Conservation (phyloP, 2,329 filamentous ascomycete species). For the Aspergillus sclerotialis region DNA sequence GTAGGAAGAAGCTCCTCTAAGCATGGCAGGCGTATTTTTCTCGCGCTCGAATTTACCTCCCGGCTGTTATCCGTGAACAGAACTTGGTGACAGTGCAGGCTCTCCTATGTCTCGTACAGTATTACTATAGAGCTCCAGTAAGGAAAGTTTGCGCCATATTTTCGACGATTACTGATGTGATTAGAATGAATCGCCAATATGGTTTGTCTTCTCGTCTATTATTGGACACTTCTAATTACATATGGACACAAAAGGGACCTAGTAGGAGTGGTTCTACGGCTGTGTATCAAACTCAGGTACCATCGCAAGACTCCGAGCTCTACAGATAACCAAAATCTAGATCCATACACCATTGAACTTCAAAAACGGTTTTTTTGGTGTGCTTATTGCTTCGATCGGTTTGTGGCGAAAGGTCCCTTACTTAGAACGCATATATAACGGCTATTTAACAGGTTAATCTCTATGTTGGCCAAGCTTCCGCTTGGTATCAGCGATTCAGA, state of each 20-base stretch:
- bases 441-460: constrained; percentile 5
- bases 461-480: constrained; percentile 10
- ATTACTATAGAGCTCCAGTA: constrained; percentile 11
- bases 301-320: constrained; percentile 7
- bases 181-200: constrained; percentile 9
- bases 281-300: constrained; percentile 12
- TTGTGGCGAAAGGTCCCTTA: neutral
- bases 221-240: neutral
- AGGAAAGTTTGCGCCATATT: too few species aligned
- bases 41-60: constrained; percentile 11
- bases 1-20: neutral
- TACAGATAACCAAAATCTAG: neutral
- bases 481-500: constrained; percentile 13
- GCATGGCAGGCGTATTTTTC: constrained; percentile 11
- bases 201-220: constrained; percentile 3
- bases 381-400: constrained; percentile 15
- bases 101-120: constrained; percentile 10
- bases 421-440: neutral
- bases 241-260: constrained; percentile 7
- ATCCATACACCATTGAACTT: constrained; percentile 10
- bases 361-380: constrained; percentile 15
- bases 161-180: too few species aligned
- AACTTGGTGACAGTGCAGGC: constrained; percentile 11
- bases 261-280: constrained; percentile 9
- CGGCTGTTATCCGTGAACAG: constrained; percentile 10